These are phyloP conservation scores for Chlorencoelia australis DNA, from an alignment of 2,329 filamentous ascomycete genomes.

Conservation along the genomic window DNA sequence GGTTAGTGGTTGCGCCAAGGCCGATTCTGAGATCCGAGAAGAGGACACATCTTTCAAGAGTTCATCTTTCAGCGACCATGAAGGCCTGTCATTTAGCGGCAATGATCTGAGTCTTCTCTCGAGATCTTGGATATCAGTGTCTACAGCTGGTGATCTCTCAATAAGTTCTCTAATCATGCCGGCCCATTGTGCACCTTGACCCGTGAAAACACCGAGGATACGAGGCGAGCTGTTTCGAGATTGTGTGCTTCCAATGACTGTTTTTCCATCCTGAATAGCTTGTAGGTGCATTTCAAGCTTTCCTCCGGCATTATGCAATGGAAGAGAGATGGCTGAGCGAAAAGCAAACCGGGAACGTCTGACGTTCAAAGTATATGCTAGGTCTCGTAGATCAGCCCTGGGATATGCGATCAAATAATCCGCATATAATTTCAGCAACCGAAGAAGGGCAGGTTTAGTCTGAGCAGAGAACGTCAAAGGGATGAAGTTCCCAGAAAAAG, in stretches of 20 bases:
- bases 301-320: not conserved
- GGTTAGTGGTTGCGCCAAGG: conserved; percentile 31
- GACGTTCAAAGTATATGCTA: conserved; percentile 7
- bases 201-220: conserved; percentile 12
- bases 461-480: conserved; percentile 10
- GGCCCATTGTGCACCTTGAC: conserved; percentile 16
- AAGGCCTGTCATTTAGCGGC: conserved; percentile 3
- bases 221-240: not conserved
- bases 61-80: not conserved
- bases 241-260: not conserved
- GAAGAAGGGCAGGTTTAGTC: conserved; percentile 1
- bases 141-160: not conserved
- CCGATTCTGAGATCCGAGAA: not conserved
- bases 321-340: not conserved
- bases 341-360: conserved; percentile 1
- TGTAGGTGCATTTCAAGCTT: conserved; percentile 1
- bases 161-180: conserved; percentile 11
- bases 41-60: not conserved
- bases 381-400: conserved; percentile 2
- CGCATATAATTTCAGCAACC: conserved; percentile 2
- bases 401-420: conserved; percentile 4
- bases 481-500: not conserved
- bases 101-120: conserved; percentile 1
- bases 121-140: not conserved
- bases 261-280: not conserved